These are phyloP conservation scores for Gaeumannomyces sp. DNA, from an alignment of 2,329 filamentous ascomycete species.

Conservation along the genomic window DNA sequence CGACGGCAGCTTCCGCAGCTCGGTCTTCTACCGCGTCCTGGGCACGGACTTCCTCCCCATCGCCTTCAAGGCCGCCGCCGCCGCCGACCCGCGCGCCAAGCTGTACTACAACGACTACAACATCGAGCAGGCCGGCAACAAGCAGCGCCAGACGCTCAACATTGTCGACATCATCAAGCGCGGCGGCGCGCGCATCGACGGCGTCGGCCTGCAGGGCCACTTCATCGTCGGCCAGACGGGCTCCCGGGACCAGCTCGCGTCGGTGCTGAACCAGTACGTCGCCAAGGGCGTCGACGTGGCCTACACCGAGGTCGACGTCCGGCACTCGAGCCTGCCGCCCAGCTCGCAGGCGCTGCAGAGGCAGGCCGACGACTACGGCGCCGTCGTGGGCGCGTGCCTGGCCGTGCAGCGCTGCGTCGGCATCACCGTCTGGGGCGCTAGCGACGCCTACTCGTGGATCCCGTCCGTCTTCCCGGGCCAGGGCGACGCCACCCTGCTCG, in stretches of 20 bases:
- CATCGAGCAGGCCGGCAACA: slow-evolving; percentile 33
- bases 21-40: slow-evolving; percentile 39
- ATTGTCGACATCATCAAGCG: slow-evolving; percentile 25
- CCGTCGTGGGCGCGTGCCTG: slow-evolving; percentile 31
- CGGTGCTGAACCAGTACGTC: slow-evolving; percentile 34
- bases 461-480: slow-evolving; percentile 31
- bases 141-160: slow-evolving; percentile 24
- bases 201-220: slow-evolving; percentile 46
- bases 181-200: slow-evolving; percentile 39
- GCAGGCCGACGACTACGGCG: slow-evolving; percentile 42
- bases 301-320: slow-evolving; percentile 46
- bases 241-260: slow-evolving; percentile 26
- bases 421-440: slow-evolving; percentile 38
- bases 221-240: slow-evolving; percentile 39
- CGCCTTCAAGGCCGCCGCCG: slow-evolving; percentile 38
- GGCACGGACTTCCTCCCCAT: slow-evolving; percentile 40
- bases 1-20: slow-evolving; percentile 35
- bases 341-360: slow-evolving; percentile 31
- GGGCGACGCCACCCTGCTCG: slow-evolving; percentile 34
- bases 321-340: slow-evolving; percentile 38
- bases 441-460: slow-evolving; percentile 26
- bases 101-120: slow-evolving; percentile 51
- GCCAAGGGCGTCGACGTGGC: slow-evolving; percentile 35
- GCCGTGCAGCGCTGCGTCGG: slow-evolving; percentile 34
- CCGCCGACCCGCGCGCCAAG: slow-evolving; percentile 34